Conservation (phyloP, 2,329 filamentous ascomycete genomes). For the Aureobasidium melanogenum region DNA sequence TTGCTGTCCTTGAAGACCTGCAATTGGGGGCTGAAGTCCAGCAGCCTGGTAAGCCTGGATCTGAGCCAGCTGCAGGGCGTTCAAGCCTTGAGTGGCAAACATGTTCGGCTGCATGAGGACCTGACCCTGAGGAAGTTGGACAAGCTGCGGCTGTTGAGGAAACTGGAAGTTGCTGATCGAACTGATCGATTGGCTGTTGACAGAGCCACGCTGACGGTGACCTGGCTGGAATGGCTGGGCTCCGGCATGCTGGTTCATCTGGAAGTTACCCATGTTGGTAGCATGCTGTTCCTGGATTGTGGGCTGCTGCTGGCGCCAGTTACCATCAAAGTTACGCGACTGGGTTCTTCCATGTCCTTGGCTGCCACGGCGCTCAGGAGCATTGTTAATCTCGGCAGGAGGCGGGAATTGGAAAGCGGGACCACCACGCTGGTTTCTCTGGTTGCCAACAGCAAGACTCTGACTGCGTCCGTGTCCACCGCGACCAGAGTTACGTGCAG, state of each 20-base stretch:
- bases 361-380: constrained; percentile 69
- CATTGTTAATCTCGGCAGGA: constrained; percentile 45
- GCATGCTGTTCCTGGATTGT: constrained; percentile 39
- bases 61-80: constrained; percentile 79
- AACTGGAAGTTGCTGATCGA: constrained; percentile 84
- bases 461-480: constrained; percentile 63
- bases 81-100: constrained; percentile 77
- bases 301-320: constrained; percentile 80
- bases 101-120: constrained; percentile 72
- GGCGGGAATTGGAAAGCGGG: constrained; percentile 61
- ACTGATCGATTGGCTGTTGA: constrained; percentile 73
- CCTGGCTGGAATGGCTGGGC: constrained; percentile 79
- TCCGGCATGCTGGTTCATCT: constrained; percentile 62
- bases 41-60: constrained; percentile 87
- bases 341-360: constrained; percentile 70
- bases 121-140: constrained; percentile 76
- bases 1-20: constrained; percentile 57
- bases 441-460: constrained; percentile 70
- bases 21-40: constrained; percentile 59
- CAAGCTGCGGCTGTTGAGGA: constrained; percentile 72
- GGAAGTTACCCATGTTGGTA: constrained; percentile 51
- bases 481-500: constrained; percentile 27
- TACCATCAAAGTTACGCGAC: constrained; percentile 94
- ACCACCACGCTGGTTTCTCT: constrained; percentile 56
- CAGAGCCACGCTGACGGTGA: constrained; percentile 75